A percentile compares a stretch with the other conserved stretches of the same genome.
These are phyloP conservation scores for Colletotrichum sp. DNA, from an alignment of 2,329 filamentous ascomycete species.

Conservation along the genomic window DNA sequence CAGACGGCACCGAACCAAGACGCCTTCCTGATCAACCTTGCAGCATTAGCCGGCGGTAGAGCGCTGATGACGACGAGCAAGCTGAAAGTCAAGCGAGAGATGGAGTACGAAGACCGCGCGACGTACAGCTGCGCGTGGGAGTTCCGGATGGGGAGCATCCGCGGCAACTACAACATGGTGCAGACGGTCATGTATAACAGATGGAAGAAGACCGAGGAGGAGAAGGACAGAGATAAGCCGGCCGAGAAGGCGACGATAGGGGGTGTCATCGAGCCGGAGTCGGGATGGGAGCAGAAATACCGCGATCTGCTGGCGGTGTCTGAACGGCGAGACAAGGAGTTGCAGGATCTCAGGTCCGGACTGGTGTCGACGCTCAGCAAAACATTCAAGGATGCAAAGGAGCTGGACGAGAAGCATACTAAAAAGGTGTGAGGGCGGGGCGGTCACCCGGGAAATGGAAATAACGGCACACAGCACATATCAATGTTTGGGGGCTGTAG, in stretches of 20 bases:
- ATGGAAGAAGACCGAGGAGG: slow-evolving; percentile 39
- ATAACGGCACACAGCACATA: not conserved
- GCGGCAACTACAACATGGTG: slow-evolving; percentile 58
- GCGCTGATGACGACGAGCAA: slow-evolving; percentile 51
- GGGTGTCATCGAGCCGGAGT: not conserved
- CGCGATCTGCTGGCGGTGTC: slow-evolving; percentile 64
- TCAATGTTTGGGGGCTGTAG: not conserved
- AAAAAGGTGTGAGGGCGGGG: not conserved
- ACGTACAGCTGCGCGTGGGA: slow-evolving; percentile 61
- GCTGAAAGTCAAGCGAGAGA: slow-evolving; percentile 47
- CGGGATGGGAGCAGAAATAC: slow-evolving; percentile 58
- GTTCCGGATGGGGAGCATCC: slow-evolving; percentile 58
- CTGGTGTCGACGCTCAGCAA: slow-evolving; percentile 42
- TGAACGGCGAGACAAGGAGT: slow-evolving; percentile 61
- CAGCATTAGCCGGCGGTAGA: slow-evolving; percentile 60
- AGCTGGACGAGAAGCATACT: not conserved
- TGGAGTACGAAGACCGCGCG: slow-evolving; percentile 44
- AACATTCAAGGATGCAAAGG: not conserved
- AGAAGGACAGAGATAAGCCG: slow-evolving; percentile 34
- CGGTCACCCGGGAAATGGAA: not conserved
- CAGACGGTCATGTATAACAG: slow-evolving; percentile 49
- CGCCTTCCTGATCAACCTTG: slow-evolving; percentile 64
- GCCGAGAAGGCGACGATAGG: not conserved
- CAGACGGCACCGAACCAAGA: slow-evolving; percentile 56
- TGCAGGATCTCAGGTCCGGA: slow-evolving; percentile 46